Evolutionary conservation across 805 yeast species (phyloP).

Genomic region (Sugiyamaella lignohabitans): DNA sequence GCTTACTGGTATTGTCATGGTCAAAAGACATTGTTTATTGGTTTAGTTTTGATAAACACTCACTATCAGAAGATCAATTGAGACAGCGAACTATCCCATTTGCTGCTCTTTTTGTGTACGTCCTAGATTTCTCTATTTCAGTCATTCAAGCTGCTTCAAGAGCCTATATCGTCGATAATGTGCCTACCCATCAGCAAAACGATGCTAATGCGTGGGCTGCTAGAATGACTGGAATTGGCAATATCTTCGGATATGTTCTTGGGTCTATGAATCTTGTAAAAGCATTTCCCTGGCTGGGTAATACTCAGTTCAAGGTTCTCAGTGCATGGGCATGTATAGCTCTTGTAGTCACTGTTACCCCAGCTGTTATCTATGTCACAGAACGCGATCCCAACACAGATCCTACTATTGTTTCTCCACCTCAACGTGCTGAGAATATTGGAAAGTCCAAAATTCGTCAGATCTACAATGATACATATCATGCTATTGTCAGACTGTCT

Average conservation of each 20-base stretch:
- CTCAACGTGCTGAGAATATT: neutral
- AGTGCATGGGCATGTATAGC: slow-evolving; percentile 39
- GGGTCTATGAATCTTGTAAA: slow-evolving; percentile 43
- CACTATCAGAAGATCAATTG: slow-evolving; percentile 21
- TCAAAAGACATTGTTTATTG: slow-evolving; percentile 37
- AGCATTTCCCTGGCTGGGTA: slow-evolving; percentile 38
- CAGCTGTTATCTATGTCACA: slow-evolving; percentile 37
- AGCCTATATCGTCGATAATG: slow-evolving; percentile 56
- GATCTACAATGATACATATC: slow-evolving; percentile 13
- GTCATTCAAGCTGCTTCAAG: slow-evolving; percentile 56
- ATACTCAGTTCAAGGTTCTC: slow-evolving; percentile 47
- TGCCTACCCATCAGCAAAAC: slow-evolving; percentile 51
- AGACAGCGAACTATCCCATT: slow-evolving; percentile 38
- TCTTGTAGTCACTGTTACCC: slow-evolving; percentile 36
- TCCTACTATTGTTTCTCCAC: slow-evolving; percentile 10
- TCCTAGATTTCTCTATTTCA: slow-evolving; percentile 51
- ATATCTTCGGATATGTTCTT: slow-evolving; percentile 49
- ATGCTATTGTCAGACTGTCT: slow-evolving; percentile 35
- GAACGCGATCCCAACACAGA: slow-evolving; percentile 43
- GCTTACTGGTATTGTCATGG: slow-evolving; percentile 42
- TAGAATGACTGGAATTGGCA: slow-evolving; percentile 53
- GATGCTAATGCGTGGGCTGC: slow-evolving; percentile 64
- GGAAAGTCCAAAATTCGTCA: slow-evolving; percentile 4
- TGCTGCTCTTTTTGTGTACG: slow-evolving; percentile 48
- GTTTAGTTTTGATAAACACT: slow-evolving; percentile 21